Base-by-base conservation (phyloP, 108 stramenopile genomes). In the Seminavis robusta region DNA sequence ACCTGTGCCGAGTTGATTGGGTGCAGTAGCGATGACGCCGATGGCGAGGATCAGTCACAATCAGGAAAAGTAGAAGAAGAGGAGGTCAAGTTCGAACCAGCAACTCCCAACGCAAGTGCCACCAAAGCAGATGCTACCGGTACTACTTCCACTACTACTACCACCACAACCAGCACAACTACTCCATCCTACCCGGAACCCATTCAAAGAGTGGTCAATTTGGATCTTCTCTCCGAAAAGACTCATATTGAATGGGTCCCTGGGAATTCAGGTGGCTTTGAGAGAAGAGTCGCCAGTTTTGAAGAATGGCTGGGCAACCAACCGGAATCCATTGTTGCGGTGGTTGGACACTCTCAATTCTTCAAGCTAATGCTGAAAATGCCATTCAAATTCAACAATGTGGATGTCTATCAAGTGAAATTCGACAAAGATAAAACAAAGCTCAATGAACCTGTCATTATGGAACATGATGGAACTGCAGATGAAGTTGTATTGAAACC, bases 321-420 rank as follows among this genome's bases (percentile, higher is more conserved):
- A 54, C 55, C 69, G 0, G 80, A 81, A 56, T 28, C 44, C 11
- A 55, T 29, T 5, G 66, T 88, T 52, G 77, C 69, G 0, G 48
- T 83, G 32, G 86, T 88, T 0, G 86, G 86, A 23, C 86, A 88
- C 50, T 76, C 73, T 3, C 79, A 83, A 43, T 88, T 67, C 52
- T 88, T 88, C 65, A 79, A 78, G 52, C 34, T 53, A 4, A 77
- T 88, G 79, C 68, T 88, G 31, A 65, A 70, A n/a, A 44, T 83
- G 33, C 55, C 68, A 19, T 78, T 74, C 41, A 88, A 88, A 60
- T 84, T 88, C 45, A 57, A 53, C 16, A 88, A 88, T 47, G 83
- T 82, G 40, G 82, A 88, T 66, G 86, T 88, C 1, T 88, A 82
- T 82, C 39, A 77, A 52, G 70, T 79, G 11, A 34, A 70, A 28